Percentiles rank a stretch among this genome's conserved stretches.
phyloP scores from a whole-genome alignment of 1,284 basidiomycete species.

The Apiotrichum laibachii region DNA sequence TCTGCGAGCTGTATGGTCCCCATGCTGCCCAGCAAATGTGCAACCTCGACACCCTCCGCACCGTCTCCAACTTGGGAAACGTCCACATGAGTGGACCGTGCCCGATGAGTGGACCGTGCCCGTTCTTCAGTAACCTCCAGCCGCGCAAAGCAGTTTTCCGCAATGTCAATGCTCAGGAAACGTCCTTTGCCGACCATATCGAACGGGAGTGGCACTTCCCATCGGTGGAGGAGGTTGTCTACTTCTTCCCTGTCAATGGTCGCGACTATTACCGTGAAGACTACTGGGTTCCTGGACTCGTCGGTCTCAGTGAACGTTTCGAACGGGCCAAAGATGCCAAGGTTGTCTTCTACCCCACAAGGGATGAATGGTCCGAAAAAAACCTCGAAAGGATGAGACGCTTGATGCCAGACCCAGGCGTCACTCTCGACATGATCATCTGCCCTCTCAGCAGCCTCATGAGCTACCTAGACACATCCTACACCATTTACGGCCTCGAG shows the following conservation, averaged over 20 bases:
- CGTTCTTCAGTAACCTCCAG: background rate
- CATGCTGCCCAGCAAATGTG: too few relatives aligned
- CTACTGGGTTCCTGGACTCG: background rate
- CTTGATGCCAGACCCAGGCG: background rate
- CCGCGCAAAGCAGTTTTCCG: background rate
- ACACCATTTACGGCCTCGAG: background rate
- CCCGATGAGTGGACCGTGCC: background rate
- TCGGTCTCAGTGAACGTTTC: background rate
- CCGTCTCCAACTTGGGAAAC: background rate
- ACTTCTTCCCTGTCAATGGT: background rate
- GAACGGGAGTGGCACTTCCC: background rate
- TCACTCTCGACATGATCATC: background rate
- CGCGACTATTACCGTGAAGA: background rate
- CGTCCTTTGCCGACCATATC: too few relatives aligned
- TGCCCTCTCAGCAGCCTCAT: background rate
- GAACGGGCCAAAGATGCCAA: background rate
- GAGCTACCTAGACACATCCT: background rate
- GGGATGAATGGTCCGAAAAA: too few relatives aligned
- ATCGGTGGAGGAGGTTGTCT: background rate
- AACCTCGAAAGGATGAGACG: background rate
- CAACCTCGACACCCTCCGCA: background rate
- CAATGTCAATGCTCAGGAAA: background rate
- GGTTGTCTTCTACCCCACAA: too few relatives aligned
- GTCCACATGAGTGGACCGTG: background rate
- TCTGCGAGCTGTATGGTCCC: conserved; percentile 1